These are phyloP conservation scores for Hypoxylon sp. DNA, from an alignment of 2,329 filamentous ascomycete genomes.

Conservation along the genomic window DNA sequence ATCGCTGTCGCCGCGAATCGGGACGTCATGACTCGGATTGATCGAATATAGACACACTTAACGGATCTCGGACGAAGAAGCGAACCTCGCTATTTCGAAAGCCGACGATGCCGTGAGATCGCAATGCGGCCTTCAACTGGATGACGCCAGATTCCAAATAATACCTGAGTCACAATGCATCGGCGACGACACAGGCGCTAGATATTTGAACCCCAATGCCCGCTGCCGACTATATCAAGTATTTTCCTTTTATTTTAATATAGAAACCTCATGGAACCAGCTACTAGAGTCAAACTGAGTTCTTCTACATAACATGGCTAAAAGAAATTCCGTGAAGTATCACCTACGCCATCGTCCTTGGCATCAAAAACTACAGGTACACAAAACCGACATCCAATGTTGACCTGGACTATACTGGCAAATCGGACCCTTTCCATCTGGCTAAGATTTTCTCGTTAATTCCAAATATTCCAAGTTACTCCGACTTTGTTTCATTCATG, in stretches of 20 bases:
- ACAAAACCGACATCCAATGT: not conserved
- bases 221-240: not conserved
- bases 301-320: not conserved
- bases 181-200: not conserved
- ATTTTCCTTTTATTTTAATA: not conserved
- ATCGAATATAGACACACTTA: slow-evolving; percentile 10
- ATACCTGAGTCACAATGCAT: not conserved
- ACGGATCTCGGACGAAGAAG: slow-evolving; percentile 24
- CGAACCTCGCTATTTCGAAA: slow-evolving; percentile 13
- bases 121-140: slow-evolving; percentile 14
- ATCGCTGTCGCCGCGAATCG: slow-evolving; percentile 40
- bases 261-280: not conserved
- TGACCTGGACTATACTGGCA: not conserved
- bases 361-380: not conserved
- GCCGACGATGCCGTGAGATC: slow-evolving; percentile 36
- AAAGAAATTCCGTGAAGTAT: slow-evolving; percentile 1
- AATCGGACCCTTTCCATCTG: slow-evolving; percentile 1
- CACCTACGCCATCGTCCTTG: not conserved
- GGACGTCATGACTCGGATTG: slow-evolving; percentile 23
- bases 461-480: not conserved
- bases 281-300: not conserved
- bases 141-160: slow-evolving; percentile 12
- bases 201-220: slow-evolving; percentile 15
- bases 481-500: slow-evolving; percentile 3
- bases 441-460: not conserved